These are phyloP conservation scores for Potentilla sterilis DNA, from an alignment of 306 rosid genomes.

Conservation along the genomic window DNA sequence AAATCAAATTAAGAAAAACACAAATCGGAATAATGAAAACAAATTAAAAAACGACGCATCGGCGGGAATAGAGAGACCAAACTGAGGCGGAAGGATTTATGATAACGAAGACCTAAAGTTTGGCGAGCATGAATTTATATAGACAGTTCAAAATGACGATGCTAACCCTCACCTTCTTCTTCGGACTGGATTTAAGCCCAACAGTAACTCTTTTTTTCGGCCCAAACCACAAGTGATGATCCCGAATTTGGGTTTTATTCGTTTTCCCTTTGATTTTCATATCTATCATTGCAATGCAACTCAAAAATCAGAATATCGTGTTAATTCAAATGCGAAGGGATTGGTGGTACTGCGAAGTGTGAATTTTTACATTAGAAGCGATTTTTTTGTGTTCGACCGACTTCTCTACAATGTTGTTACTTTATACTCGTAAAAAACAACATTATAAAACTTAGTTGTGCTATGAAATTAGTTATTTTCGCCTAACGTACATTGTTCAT, in stretches of 20 bases:
- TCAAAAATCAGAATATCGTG: background rate
- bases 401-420: too few relatives aligned
- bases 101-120: slow-evolving; percentile 16
- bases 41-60: background rate
- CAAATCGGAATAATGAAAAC: background rate
- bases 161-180: background rate
- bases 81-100: background rate
- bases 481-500: too few relatives aligned
- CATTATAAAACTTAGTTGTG: too few relatives aligned
- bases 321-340: background rate
- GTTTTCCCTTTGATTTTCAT: background rate
- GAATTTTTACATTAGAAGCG: too few relatives aligned
- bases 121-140: background rate
- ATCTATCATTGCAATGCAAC: too few relatives aligned
- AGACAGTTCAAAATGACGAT: slow-evolving; percentile 13
- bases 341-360: background rate
- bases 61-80: background rate
- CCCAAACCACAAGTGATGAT: background rate
- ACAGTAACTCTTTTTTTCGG: background rate
- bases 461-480: too few relatives aligned
- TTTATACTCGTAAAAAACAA: too few relatives aligned
- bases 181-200: background rate
- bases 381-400: too few relatives aligned
- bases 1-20: background rate
- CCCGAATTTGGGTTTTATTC: background rate